Conservation (phyloP, 2,329 filamentous ascomycete species). For the Calonectria multiphialidica region DNA sequence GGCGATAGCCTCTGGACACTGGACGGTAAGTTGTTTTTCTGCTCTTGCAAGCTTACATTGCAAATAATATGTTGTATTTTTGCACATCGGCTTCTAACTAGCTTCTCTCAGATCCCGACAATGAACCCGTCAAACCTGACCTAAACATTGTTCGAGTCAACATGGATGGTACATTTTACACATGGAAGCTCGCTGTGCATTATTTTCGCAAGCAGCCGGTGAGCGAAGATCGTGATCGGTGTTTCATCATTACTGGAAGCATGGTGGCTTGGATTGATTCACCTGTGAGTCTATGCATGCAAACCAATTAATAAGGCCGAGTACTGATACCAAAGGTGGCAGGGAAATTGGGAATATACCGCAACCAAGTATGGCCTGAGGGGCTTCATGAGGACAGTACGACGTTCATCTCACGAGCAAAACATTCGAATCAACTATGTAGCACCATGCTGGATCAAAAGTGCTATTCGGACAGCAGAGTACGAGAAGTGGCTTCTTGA, state of each 20-base stretch:
- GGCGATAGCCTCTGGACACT: constrained; percentile 54
- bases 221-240: constrained; percentile 54
- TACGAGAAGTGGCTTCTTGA: constrained; percentile 55
- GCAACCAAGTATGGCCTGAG: constrained; percentile 33
- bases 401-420: constrained; percentile 47
- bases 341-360: constrained; percentile 40
- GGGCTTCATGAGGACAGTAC: constrained; percentile 32
- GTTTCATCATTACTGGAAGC: constrained; percentile 62
- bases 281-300: constrained; percentile 37
- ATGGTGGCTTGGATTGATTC: constrained; percentile 62
- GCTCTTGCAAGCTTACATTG: not conserved
- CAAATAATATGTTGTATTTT: not conserved
- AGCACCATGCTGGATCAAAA: constrained; percentile 56
- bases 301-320: not conserved
- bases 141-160: constrained; percentile 57
- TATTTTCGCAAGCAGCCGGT: constrained; percentile 58
- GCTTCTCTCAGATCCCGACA: constrained; percentile 19
- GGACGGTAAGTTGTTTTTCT: constrained; percentile 43
- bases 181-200: constrained; percentile 59
- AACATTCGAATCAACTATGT: constrained; percentile 61
- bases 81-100: not conserved
- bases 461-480: constrained; percentile 51
- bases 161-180: constrained; percentile 57
- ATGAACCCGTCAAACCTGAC: constrained; percentile 50
- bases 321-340: not conserved